Evolutionary conservation across 345 rosid genomes (phyloP), one percentile per base, ranked within the genome.

Genomic region (Jatropha curcas): DNA sequence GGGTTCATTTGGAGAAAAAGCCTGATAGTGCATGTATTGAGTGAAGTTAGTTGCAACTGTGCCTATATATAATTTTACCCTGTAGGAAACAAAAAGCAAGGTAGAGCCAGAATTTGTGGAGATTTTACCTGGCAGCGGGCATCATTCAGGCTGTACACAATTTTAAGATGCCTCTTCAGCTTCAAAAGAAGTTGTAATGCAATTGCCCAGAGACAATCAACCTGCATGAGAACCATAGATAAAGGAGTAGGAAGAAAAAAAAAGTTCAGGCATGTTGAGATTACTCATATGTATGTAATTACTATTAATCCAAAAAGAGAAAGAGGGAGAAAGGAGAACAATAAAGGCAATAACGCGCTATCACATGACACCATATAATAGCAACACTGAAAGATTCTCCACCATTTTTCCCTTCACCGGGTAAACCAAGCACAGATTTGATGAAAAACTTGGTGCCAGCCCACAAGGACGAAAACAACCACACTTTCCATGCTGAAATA

Each of bases 101-200:
- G 25, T 2, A 56, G 37, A 48, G 60, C 43, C n/a, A 12, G 52
- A 60, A 58, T 2, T 1, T 58, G 1, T 3, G 27, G 30, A 65
- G 60, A 72, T 11, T 79, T 46, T 75, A 96, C 99, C 97, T 92
- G 98, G 85, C 99, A 93, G 53, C 96, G 96, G 22, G 92, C 88
- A 84, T 96, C 97, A 69, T 90, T 86, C 74, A 93, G 82, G 80
- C 96, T 83, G 78, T 96, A 93, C 8, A 88, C 86, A 76, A 93
- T 86, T 81, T 96, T 96, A 57, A 96, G 84, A 82, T 90, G 89
- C 79, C 97, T 88, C 83, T 96, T 96, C 59, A 96, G 91, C 88
- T 82, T 93, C 91, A 91, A 76, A 74, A 96, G 97, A 76, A 96
- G 98, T 81, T 90, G 93, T 85, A 93, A 74, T 51, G 97, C 92